A percentile compares a stretch with the other conserved stretches of the same genome.
Conservation (phyloP, 83 land plant genomes). For the Isoetes engelmannii region DNA sequence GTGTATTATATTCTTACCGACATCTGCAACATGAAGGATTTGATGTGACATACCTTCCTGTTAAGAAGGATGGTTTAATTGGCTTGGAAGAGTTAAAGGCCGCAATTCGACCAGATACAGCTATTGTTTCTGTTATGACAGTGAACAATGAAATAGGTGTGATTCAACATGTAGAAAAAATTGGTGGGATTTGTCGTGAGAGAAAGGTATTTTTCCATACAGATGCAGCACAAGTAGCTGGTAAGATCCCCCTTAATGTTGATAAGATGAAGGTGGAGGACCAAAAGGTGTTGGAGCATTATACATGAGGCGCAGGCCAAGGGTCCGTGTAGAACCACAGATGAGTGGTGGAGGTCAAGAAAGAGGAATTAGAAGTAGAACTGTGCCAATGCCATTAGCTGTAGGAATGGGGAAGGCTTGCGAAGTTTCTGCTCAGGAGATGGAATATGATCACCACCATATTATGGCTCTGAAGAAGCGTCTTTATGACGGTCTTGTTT, state of each 20-base stretch:
- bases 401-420: constrained; percentile 97
- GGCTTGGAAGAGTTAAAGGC: constrained; percentile 50
- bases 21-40: constrained; percentile 94
- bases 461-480: constrained; percentile 47
- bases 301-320: constrained; percentile 76
- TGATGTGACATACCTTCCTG: constrained; percentile 90
- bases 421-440: constrained; percentile 69
- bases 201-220: constrained; percentile 64
- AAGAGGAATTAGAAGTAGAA: constrained; percentile 90
- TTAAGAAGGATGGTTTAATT: constrained; percentile 66
- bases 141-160: constrained; percentile 98
- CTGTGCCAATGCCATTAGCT: constrained; percentile 78
- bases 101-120: constrained; percentile 81
- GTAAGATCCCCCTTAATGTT: constrained; percentile 81
- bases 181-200: constrained; percentile 66
- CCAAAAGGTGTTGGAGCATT: constrained; percentile 94
- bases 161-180: constrained; percentile 80
- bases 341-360: constrained; percentile 99
- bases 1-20: constrained; percentile 92
- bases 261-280: constrained; percentile 77
- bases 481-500: constrained; percentile 58
- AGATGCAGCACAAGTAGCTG: constrained; percentile 90
- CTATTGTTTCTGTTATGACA: constrained; percentile 78
- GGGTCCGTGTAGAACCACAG: constrained; percentile 91
- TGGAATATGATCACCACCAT: constrained; percentile 63